Evolutionary conservation across 306 rosid species (phyloP), one percentile per base, ranked within the genome.

Genomic region (Rosa persica): DNA sequence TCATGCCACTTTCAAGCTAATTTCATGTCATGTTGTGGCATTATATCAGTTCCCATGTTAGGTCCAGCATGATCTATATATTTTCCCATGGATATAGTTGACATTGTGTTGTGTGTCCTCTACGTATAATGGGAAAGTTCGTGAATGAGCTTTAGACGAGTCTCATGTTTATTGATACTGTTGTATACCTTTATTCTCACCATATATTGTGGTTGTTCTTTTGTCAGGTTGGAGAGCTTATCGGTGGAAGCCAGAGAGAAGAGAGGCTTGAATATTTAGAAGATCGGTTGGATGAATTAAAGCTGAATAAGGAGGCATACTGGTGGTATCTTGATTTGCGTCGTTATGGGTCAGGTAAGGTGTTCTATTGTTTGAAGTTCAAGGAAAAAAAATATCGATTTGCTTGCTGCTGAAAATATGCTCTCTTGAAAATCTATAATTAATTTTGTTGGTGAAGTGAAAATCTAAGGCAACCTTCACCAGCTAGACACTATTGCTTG

Each of bases 261-360:
- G 97, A 94, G 84, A 86, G 98, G 73, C 95, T 92, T 55, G 93
- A 90, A 58, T 75, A 81, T 86, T 69, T 94, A 65, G 98, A 94
- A 88, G 88, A 87, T 72, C 93, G 98, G 54, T 82, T 94, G 61
- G 98, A 94, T 80, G 93, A 92, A 49, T 83, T 92, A 81, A 89
- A 90, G 88, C 86, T 94, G 84, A 85, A 86, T 70, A 94, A 87
- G 87, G 96, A 94, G 13, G 83, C 88, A 81, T 90, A 86, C 84
- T 94, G 98, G 97, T 94, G 97, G 98, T 94, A 94, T 87, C 97
- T 94, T 82, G 98, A 94, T 86, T 88, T 94, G 85, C 98, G 97
- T 76, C 95, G 98, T 75, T 92, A 94, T 75, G 98, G 98, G 54
- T 92, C 98, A 85, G 98, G 98, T 94, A 62, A 75, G 83, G 78